phyloP scores from a whole-genome alignment of 768 basidiomycete species.

The Suillus paluster region DNA sequence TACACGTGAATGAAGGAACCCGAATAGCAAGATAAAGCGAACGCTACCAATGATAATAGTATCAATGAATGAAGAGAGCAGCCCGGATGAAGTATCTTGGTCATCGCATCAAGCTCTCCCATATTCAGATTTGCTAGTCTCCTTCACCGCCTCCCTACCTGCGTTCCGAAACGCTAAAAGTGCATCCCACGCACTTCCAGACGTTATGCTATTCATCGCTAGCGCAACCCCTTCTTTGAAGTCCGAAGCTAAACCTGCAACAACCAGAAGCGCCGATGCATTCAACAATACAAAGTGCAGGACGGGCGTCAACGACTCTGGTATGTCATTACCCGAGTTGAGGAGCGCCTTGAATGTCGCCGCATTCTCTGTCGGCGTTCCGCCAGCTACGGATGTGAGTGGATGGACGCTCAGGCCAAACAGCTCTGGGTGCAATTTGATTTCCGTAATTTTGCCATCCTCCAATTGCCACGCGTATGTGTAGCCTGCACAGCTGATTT shows the following conservation, averaged over 20 bases:
- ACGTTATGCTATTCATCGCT: conserved; percentile 64
- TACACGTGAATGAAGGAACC: not conserved
- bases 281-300: conserved; percentile 91
- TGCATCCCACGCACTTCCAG: conserved; percentile 64
- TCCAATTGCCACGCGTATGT: conserved; percentile 85
- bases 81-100: not conserved
- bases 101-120: not conserved
- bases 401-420: conserved; percentile 82
- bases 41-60: not conserved
- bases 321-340: conserved; percentile 55
- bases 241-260: conserved; percentile 74
- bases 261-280: conserved; percentile 83
- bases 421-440: conserved; percentile 64
- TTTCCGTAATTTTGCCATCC: conserved; percentile 66
- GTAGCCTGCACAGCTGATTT: conserved; percentile 93
- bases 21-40: not conserved
- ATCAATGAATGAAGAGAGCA: not conserved
- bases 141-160: conserved; percentile 28
- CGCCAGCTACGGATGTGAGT: conserved; percentile 70
- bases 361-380: conserved; percentile 82
- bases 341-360: conserved; percentile 70
- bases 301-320: conserved; percentile 61
- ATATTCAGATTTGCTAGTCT: not conserved
- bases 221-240: conserved; percentile 73
- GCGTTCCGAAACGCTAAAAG: conserved; percentile 54